Evolutionary conservation across 257 asterid species (phyloP).

Genomic region (Striga asiatica): DNA sequence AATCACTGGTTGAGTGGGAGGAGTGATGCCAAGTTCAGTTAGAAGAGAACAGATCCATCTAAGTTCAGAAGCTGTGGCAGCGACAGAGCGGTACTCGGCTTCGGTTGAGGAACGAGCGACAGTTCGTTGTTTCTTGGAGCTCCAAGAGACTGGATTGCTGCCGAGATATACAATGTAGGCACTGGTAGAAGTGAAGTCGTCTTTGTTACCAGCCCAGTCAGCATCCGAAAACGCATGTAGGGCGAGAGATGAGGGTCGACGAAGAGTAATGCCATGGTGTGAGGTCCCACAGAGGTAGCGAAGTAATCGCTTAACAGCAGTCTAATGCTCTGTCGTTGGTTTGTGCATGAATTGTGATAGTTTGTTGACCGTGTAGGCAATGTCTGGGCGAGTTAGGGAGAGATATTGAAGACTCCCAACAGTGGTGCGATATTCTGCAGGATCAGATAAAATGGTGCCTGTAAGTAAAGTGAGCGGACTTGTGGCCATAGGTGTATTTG

Average conservation of each 20-base stretch:
- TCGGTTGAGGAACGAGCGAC: too few relatives aligned
- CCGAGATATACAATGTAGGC: not conserved
- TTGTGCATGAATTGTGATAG: not conserved
- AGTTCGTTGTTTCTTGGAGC: too few relatives aligned
- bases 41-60: not conserved
- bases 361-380: too few relatives aligned
- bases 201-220: not conserved
- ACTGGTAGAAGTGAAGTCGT: not conserved
- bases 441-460: not conserved
- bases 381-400: too few relatives aligned
- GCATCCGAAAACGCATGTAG: not conserved
- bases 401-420: not conserved
- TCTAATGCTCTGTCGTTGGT: not conserved
- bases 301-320: not conserved
- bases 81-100: not conserved
- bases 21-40: not conserved
- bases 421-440: not conserved
- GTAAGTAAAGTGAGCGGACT: not conserved
- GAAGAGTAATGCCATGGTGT: not conserved
- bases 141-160: too few relatives aligned
- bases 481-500: not conserved
- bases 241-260: not conserved
- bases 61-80: not conserved
- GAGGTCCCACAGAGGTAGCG: not conserved
- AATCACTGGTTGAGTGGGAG: not conserved